Evolutionary conservation across 1,139 yeast species (phyloP), one percentile per base, ranked within the genome.

Genomic region (Suzukiozyma palmioleophila): DNA sequence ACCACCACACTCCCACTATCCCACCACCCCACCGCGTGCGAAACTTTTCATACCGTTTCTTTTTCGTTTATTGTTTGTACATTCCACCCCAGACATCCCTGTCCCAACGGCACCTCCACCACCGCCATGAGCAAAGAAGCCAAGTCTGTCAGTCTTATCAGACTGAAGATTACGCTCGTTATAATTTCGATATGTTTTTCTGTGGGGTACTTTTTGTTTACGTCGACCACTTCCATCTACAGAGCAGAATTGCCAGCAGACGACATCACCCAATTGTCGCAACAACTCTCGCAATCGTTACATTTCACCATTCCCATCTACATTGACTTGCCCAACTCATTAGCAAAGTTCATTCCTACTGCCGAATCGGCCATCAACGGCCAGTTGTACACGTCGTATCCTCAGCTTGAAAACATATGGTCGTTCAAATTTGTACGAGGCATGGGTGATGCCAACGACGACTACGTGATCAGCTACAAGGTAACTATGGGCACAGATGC

Each of bases 151-250:
- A 13, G 15, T n/a, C 9, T 8, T 3, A 13, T 28, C 3, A 12
- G 31, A 28, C 12, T 12, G 10, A 28, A 28, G 10, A 24, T 49
- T 24, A 41, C 53, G 3, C 49, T 57, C 3, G 22, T 66, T 1
- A 49, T 77, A 3, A 72, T 79, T 35, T 48, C 70, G 1, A 50
- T 72, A 6, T 57, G 59, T 29, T 55, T 60, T 32, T 13, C 35
- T 5, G 41, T 85, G n/a, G 96, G 96, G 1, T 54, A 80, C 14
- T 96, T 96, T 2, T 59, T 86, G 46, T 88, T 92, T 83, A 63
- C 71, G 42, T 58, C 62, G 36, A 77, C 95, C 28, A 86, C 96
- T 3, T 71, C 81, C 15, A 79, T 87, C 8, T 78, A 84, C 52
- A 70, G 96, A 44, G 94, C 95, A 0, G 78, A 79, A 22, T 66